Evolutionary conservation across 495 filamentous ascomycete genomes (phyloP).

Genomic region (Haplographium delicatum): DNA sequence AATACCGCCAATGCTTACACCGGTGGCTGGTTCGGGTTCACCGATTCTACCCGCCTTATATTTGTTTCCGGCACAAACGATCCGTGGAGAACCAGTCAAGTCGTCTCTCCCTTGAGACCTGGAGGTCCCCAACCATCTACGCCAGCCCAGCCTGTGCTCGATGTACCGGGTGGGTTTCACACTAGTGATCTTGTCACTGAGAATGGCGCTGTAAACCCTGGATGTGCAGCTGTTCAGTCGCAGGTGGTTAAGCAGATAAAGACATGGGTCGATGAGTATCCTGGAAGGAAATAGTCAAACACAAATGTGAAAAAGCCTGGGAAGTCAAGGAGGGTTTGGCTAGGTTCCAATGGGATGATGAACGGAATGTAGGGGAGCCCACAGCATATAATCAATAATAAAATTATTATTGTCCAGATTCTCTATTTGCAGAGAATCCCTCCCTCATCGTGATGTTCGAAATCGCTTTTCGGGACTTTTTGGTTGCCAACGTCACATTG

Average conservation of each 20-base stretch:
- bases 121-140: slow-evolving; percentile 44
- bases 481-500: too few species aligned
- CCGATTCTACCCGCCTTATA: slow-evolving; percentile 33
- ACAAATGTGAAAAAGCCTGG: too few species aligned
- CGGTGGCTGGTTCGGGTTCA: slow-evolving; percentile 50
- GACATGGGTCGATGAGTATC: slow-evolving; percentile 1
- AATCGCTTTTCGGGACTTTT: too few species aligned
- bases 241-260: neutral
- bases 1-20: slow-evolving; percentile 6
- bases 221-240: slow-evolving; percentile 4
- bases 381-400: too few species aligned
- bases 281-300: neutral
- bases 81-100: slow-evolving; percentile 48
- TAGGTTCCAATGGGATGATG: too few species aligned
- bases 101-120: slow-evolving; percentile 45
- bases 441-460: too few species aligned
- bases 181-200: neutral
- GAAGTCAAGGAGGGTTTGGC: too few species aligned
- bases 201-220: slow-evolving; percentile 2
- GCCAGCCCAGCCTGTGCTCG: slow-evolving; percentile 37
- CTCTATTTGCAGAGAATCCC: too few species aligned
- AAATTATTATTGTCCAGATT: too few species aligned
- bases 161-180: slow-evolving; percentile 46
- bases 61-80: slow-evolving; percentile 41
- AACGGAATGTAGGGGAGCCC: too few species aligned